phyloP scores from a whole-genome alignment of 305 asterid genomes.

The Solanum hybrid region DNA sequence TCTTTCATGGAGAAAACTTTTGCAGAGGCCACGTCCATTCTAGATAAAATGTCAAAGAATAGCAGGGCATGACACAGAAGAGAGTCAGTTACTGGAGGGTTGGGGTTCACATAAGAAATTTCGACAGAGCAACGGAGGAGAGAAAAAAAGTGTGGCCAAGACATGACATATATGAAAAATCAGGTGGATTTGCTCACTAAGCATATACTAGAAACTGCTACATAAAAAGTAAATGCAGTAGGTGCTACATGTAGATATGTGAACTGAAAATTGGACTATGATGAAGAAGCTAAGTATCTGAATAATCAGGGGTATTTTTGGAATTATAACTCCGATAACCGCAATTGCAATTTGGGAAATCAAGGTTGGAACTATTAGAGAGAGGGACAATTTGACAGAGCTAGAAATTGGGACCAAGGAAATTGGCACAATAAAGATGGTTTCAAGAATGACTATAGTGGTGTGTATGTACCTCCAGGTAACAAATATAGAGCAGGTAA shows the following conservation, averaged over 20 bases:
- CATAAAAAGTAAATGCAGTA: not conserved
- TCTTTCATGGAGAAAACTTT: no score
- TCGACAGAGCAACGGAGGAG: not conserved
- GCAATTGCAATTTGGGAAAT: not conserved
- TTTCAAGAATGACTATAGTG: not conserved
- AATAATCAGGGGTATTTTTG: not conserved
- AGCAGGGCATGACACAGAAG: not conserved
- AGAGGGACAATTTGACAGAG: not conserved
- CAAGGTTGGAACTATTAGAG: not conserved
- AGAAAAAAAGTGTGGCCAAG: not conserved
- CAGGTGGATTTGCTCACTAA: not conserved
- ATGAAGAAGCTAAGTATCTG: not conserved
- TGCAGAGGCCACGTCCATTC: not conserved
- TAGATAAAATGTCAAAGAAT: not conserved
- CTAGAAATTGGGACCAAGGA: not conserved
- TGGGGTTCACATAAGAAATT: not conserved
- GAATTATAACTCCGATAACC: no score
- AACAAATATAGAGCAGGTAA: not conserved
- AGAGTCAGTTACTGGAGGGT: not conserved
- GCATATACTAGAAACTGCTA: not conserved
- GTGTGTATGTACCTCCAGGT: not conserved
- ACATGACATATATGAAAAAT: not conserved
- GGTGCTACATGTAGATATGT: not conserved
- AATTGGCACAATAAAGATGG: not conserved
- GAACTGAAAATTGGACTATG: not conserved